Evolutionary conservation across 176 grass and related monocot genomes (phyloP), one percentile per base, ranked within the genome.

Genomic region (Lolium multiflorum): DNA sequence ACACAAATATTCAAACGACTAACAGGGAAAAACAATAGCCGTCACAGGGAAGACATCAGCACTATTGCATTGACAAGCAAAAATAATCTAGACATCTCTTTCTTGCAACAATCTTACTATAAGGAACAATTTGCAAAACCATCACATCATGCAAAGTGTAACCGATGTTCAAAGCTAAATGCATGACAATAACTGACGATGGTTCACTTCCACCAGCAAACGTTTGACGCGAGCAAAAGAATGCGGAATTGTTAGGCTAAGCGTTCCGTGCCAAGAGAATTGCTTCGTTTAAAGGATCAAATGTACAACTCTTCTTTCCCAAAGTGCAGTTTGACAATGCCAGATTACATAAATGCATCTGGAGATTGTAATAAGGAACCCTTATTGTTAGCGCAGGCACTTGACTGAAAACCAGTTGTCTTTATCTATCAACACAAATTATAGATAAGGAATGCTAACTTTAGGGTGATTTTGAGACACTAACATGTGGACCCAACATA

Each of bases 181-280:
- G 60, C 41, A 4, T 80, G 68, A 58, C 38, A 83, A 68, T 61
- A 72, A 77, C 76, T 90, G 66, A 13, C 25, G 37, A 66, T 87
- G 74, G 22, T 71, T 57, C 16, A 43, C 54, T 90, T 79, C 84
- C 80, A 80, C 80, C 89, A 87, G 85, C 74, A 79, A 84, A 18
- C 12, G 76, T 74, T 59, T 14, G 12, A 79, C 64, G 17, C 12
- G 31, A 54, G 69, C 8, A 12, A 18, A 87, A 39, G 60, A 67
- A 66, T 35, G 31, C 31, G 31, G 31, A 35, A 3, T 35, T 35
- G 31, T 35, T 35, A 35, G 31, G 31, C 31, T 35, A 35, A 35
- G 31, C 31, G 31, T 35, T 35, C 31, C 31, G 31, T 35, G 31
- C 31, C 31, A 35, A 35, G 31, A 35, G 31, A 35, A 35, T 35